These are phyloP conservation scores for Durotheca rogersii DNA, from an alignment of 495 filamentous ascomycete genomes.

Conservation along the genomic window DNA sequence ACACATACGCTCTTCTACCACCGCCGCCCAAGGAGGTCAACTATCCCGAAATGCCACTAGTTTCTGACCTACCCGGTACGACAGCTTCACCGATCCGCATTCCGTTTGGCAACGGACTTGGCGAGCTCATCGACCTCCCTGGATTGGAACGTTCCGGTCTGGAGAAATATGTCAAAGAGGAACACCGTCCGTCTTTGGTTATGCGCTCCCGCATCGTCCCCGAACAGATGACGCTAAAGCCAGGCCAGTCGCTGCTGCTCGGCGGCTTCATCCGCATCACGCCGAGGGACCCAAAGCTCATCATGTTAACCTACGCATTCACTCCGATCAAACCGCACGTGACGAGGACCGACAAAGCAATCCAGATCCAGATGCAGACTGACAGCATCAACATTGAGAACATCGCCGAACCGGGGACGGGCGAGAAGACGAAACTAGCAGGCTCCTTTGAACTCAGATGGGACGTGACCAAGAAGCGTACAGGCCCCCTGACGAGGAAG, in stretches of 20 bases:
- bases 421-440: conserved; percentile 60
- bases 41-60: conserved; percentile 77
- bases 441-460: conserved; percentile 72
- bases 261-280: conserved; percentile 90
- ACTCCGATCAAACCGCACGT: conserved; percentile 70
- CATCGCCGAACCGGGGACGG: conserved; percentile 59
- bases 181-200: conserved; percentile 64
- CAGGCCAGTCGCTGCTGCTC: conserved; percentile 79
- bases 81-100: conserved; percentile 92
- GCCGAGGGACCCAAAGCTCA: conserved; percentile 59
- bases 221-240: conserved; percentile 67
- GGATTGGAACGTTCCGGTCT: conserved; percentile 76
- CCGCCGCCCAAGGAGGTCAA: conserved; percentile 68
- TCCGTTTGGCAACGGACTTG: conserved; percentile 77
- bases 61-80: conserved; percentile 86
- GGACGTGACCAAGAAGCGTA: conserved; percentile 74
- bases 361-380: conserved; percentile 60
- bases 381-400: conserved; percentile 55
- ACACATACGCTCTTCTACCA: conserved; percentile 61
- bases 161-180: conserved; percentile 62
- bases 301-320: conserved; percentile 76
- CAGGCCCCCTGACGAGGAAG: conserved; percentile 58
- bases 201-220: conserved; percentile 73
- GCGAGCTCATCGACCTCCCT: conserved; percentile 93
- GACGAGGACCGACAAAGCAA: conserved; percentile 75